Evolutionary conservation across 306 rosid genomes (phyloP), one percentile per base, ranked within the genome.

Genomic region (Bauhinia variegata): DNA sequence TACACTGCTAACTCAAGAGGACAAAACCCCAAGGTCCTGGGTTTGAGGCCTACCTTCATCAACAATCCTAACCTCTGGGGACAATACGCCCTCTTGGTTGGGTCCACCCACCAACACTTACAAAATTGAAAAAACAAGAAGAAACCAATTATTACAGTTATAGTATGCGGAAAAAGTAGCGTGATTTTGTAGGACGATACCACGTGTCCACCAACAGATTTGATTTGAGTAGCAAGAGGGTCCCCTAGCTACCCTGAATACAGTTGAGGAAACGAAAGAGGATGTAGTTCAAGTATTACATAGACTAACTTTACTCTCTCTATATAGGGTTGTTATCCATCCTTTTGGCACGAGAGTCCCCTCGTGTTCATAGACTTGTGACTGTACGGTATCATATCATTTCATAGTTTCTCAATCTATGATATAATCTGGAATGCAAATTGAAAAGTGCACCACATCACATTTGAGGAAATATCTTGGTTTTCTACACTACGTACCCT

Each of bases 91-190:
- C n/a, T n/a, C n/a, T n/a, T n/a, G n/a, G n/a, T n/a, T n/a, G n/a
- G n/a, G n/a, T n/a, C n/a, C n/a, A n/a, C n/a, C n/a, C n/a, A 23
- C 28, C 28, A 1, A 23, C 2, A 23, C 2, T 23, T 23, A 23
- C 28, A 23, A 23, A 23, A 23, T 23, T 23, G 28, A 23, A 23
- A 1, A 23, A 23, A 23, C 28, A 23, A 70, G 66, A 46, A 31
- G 11, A 48, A 17, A 64, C 58, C 74, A 79, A 74, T 74, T 63
- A n/a, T n/a, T n/a, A n/a, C n/a, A n/a, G n/a, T n/a, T n/a, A 53
- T 49, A 18, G 39, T 42, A 33, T 5, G 41, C 65, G 31, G 4
- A 37, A 60, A 55, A 32, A 41, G 77, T 9, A 36, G 56, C 74
- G 66, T 14, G 32, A 48, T 31, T 31, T 44, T 64, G 60, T 33